A percentile compares a stretch with the other conserved stretches of the same genome.
phyloP scores from a whole-genome alignment of 2,329 filamentous ascomycete species.

The Zasmidium citrigriseum region DNA sequence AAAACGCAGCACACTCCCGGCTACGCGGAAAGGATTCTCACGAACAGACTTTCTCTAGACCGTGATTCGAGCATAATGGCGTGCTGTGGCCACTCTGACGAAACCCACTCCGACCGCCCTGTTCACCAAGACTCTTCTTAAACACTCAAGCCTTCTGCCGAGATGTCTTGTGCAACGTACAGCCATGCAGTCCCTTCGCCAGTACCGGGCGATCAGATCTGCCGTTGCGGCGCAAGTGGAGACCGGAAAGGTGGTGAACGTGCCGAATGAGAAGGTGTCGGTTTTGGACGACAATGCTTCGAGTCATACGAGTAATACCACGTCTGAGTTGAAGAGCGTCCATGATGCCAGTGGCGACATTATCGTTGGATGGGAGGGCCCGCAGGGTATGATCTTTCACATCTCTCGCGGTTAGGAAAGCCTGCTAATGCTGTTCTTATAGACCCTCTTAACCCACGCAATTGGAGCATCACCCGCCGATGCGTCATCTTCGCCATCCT shows the following conservation, averaged over 20 bases:
- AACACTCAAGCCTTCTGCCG: background rate
- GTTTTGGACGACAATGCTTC: constrained; percentile 8
- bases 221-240: constrained; percentile 10
- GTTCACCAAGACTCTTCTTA: background rate
- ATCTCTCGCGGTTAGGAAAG: background rate
- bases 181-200: constrained; percentile 17
- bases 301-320: constrained; percentile 4
- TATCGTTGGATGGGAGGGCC: constrained; percentile 17
- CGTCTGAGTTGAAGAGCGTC: background rate
- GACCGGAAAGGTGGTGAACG: constrained; percentile 13
- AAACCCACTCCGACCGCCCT: too few species aligned
- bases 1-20: background rate
- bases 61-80: background rate
- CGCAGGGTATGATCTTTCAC: background rate
- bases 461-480: constrained; percentile 11
- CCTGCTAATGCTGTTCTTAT: background rate
- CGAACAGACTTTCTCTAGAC: background rate
- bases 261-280: constrained; percentile 11
- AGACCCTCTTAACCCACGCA: constrained; percentile 18
- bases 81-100: background rate
- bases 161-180: background rate
- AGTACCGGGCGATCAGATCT: constrained; percentile 5
- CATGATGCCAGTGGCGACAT: constrained; percentile 5
- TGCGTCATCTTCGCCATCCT: constrained; percentile 17
- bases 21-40: background rate